Evolutionary conservation across 495 filamentous ascomycete species (phyloP), one percentile per base, ranked within the genome.

Genomic region (Podospora australis): DNA sequence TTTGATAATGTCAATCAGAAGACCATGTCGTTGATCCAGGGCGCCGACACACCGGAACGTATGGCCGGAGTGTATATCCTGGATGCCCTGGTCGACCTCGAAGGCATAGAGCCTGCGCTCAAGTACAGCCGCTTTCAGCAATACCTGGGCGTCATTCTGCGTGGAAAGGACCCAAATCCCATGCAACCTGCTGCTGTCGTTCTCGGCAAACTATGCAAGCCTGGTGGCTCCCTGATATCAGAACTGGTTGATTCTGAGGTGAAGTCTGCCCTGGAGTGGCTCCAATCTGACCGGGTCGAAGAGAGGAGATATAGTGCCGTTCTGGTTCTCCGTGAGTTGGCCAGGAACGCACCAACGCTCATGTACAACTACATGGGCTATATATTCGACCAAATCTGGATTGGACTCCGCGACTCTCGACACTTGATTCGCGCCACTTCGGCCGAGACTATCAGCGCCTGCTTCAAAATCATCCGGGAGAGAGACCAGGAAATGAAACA

Each of bases 181-280:
- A 87, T 99, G 80, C 76, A 92, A 22, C 79, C 83, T 29, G 94
- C 92, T 11, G 89, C 92, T 36, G 78, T 83, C 54, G 90, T 89
- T 9, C 72, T 99, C 19, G 94, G 92, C 25, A 84, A 84, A 55
- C 77, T 99, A 39, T 94, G 91, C 50, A 82, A 83, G 52, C 94
- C 92, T 2, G 94, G 92, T 36, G 92, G 92, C 36, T 90, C 92
- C 29, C 74, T 99, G 44, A 95, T 94, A 29, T 92, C 92, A 2
- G 94, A 97, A 68, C 71, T 99, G 34, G 94, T 99, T 32, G 92
- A 99, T 56, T 87, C 89, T 49, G 94, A 99, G 63, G 88, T 97
- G 34, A 90, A 95, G 60, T 86, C 87, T 7, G 90, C 92, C 0
- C 70, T 97, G 32, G 92, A 99, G 70, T 96, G 87, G 86, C 74